Evolutionary conservation across 805 yeast species (phyloP).

Genomic region (Cyberlindnera samutprakarnensis): DNA sequence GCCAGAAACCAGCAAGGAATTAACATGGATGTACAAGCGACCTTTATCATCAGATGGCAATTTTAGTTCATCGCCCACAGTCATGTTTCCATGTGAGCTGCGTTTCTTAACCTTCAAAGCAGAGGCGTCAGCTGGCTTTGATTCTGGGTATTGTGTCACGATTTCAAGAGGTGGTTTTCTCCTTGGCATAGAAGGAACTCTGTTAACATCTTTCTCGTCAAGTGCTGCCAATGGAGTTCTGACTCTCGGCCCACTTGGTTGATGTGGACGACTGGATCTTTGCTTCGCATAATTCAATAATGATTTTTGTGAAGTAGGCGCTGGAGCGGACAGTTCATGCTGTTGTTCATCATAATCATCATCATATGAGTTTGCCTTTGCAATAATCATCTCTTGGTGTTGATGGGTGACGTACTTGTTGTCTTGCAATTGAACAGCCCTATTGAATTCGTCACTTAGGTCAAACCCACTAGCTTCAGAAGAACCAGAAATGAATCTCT

Average conservation of each 20-base stretch:
- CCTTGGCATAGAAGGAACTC: neutral
- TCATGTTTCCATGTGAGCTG: conserved; percentile 6
- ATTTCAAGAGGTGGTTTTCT: too few species aligned
- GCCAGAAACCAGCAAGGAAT: conserved; percentile 37
- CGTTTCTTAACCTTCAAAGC: conserved; percentile 8
- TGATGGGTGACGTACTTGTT: conserved; percentile 11
- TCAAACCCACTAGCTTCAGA: conserved; percentile 13
- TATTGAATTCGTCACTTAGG: conserved; percentile 16
- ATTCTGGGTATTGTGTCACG: neutral
- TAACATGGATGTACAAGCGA: conserved; percentile 35
- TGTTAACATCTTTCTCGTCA: conserved; percentile 10
- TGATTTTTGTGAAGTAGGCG: conserved; percentile 9
- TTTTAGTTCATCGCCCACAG: neutral
- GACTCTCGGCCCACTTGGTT: conserved; percentile 6
- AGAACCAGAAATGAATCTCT: conserved; percentile 11
- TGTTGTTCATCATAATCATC: conserved; percentile 1
- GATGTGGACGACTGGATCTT: conserved; percentile 4
- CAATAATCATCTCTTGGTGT: conserved; percentile 10
- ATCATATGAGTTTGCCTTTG: conserved; percentile 1
- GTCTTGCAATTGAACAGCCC: conserved; percentile 14
- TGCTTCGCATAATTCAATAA: conserved; percentile 8
- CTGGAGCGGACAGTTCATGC: neutral
- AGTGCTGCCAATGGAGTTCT: conserved; percentile 17
- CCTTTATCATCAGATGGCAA: conserved; percentile 30
- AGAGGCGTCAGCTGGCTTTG: conserved; percentile 1